phyloP scores from a whole-genome alignment of 257 asterid species.

The Avicennia marina region DNA sequence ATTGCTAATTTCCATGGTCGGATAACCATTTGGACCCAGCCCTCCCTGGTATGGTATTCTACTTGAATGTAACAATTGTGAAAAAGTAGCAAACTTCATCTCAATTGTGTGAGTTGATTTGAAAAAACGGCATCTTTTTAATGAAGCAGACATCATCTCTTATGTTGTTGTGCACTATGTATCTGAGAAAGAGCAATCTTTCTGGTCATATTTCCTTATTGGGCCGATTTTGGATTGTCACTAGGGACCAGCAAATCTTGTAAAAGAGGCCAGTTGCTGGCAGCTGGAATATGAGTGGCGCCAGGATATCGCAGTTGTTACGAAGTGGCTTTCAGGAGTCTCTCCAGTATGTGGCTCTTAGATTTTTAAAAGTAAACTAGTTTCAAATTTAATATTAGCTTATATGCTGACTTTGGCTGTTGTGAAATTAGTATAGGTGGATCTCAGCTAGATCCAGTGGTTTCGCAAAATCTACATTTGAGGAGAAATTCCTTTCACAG shows the following conservation, averaged over 20 bases:
- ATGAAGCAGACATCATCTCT: constrained; percentile 7
- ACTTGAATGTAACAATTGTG: constrained; percentile 9
- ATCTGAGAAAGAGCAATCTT: not conserved
- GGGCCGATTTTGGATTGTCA: constrained; percentile 21
- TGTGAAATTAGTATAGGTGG: constrained; percentile 88
- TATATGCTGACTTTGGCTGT: constrained; percentile 34
- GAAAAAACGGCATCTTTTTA: not conserved
- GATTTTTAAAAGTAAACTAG: constrained; percentile 12
- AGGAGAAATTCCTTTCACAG: constrained; percentile 91
- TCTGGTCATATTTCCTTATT: constrained; percentile 1
- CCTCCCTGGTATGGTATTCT: constrained; percentile 68
- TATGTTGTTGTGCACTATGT: constrained; percentile 1
- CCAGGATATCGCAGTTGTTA: constrained; percentile 96
- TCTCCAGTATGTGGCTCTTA: constrained; percentile 76
- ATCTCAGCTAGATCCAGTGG: constrained; percentile 75
- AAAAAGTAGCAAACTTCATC: constrained; percentile 1
- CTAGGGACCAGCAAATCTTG: constrained; percentile 86
- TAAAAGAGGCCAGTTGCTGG: constrained; percentile 97
- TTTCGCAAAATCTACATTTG: constrained; percentile 73
- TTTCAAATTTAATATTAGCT: not conserved
- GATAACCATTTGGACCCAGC: constrained; percentile 93
- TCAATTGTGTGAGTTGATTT: constrained; percentile 10
- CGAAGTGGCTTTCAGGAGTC: constrained; percentile 97
- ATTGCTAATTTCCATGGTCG: constrained; percentile 95
- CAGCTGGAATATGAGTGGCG: constrained; percentile 96